Base-by-base conservation (phyloP, 345 rosid genomes). In the Rhodamnia rubescens region DNA sequence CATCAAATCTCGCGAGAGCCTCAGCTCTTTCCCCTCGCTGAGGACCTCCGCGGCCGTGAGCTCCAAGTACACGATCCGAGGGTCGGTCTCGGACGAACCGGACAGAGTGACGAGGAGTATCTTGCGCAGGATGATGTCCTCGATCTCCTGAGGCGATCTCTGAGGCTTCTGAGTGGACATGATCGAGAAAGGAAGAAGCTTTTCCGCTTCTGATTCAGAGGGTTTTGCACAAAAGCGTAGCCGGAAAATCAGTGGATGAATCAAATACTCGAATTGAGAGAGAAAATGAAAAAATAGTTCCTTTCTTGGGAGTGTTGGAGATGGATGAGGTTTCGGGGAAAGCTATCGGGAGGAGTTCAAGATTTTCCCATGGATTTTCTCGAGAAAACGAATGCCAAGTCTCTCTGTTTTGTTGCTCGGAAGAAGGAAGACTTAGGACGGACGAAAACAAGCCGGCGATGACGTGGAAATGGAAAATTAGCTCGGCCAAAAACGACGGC, bases 1-100 rank as follows among this genome's bases (percentile, higher is more conserved):
- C 90, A 95, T 88, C 69, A 94, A 84, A 88, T 94, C 98, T 51
- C 99, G 94, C 54, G 90, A 91, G 51, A 98, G 95, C 58, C 84
- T 89, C 84, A 98, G 87, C 15, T 91, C 93, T 82, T 87, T 93
- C 21, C 98, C 95, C 91, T 98, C 98, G 89, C 99, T 98, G 87
- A 98, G 96, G 89, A 98, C 89, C 91, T 97, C 99, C 4, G 99
- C 98, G 3, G 99, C 99, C 0, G 98, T 90, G 92, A 93, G 89
- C 89, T 94, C 98, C 82, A 97, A 88, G 89, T 95, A 94, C 24
- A 92, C 93, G 52, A 91, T 51, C 55, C 94, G 90, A 15, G 94
- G 87, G 90, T 94, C 96, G 47, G 91, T 10, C 11, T 55, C 90
- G 16, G 57, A 27, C 29, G 91, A 80, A 27, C 93, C 95, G 50